Evolutionary conservation across 768 basidiomycete species (phyloP), one percentile per base, ranked within the genome.

Genomic region (Mycena latifolia): DNA sequence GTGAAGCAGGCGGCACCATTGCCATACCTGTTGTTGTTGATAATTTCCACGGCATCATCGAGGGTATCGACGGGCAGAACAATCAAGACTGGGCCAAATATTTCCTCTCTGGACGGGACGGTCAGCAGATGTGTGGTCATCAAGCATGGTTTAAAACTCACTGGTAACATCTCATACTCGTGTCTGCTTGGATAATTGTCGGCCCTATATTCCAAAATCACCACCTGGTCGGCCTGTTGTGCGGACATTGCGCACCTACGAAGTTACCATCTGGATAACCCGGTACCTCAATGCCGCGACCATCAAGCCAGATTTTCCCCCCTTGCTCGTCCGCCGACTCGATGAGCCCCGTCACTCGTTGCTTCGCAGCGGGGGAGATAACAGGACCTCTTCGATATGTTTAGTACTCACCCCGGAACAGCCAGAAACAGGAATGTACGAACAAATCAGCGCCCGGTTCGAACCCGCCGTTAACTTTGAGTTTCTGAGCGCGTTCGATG

Each of bases 1-100:
- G 97, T 99, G 77, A 98, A 99, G 75, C 98, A 94, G 24, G 95
- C 93, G 31, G 96, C 89, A 31, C 97, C 97, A 72, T 99, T 99
- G 10, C 97, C 93, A 76, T 98, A 99, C 69, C 79, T 84, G 80
- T 98, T 98, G 66, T 83, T 79, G 80, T 99, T 99, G 78, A 99
- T 90, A 66, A 97, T 89, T 46, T 88, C 87, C 64, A 98, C 85
- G 15, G 95, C 96, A 64, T 97, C 94, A 66, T 98, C 96, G 46
- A 99, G 81, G 0, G 90, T 94, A 35, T 95, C 89, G 7, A 90
- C 93, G 52, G 86, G 84, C 59, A 98, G 74, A 60, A 96, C 83
- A 12, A 91, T 82, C 29, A 99, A 83, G 1, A 91, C 97, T 1
- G 97, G 97, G 17, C 96, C 97, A 70, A 99, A 99, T 63, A 98